Evolutionary conservation across 768 basidiomycete species (phyloP).

Genomic region (Mrakia hoshinonis): DNA sequence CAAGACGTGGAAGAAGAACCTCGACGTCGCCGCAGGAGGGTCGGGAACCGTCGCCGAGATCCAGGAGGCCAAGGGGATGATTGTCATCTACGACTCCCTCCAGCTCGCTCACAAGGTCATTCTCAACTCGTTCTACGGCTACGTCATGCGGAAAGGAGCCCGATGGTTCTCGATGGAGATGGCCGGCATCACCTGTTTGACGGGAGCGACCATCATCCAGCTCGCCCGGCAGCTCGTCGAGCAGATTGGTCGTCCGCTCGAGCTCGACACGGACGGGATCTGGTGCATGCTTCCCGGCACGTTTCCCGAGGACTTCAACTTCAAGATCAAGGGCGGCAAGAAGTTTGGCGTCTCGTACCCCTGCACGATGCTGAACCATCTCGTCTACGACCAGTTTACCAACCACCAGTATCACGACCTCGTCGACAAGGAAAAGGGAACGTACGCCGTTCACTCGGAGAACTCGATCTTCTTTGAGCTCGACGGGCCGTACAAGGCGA

Average conservation of each 20-base stretch:
- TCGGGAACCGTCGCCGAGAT: slow-evolving; percentile 71
- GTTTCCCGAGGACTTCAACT: slow-evolving; percentile 97
- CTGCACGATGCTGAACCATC: slow-evolving; percentile 98
- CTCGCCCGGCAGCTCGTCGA: slow-evolving; percentile 97
- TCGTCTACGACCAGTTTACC: slow-evolving; percentile 89
- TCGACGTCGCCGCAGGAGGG: slow-evolving; percentile 63
- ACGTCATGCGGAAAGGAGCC: slow-evolving; percentile 98
- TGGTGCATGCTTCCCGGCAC: slow-evolving; percentile 99
- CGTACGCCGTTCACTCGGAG: slow-evolving; percentile 77
- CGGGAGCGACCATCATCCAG: slow-evolving; percentile 95
- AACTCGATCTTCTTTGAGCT: slow-evolving; percentile 99
- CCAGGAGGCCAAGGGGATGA: slow-evolving; percentile 97
- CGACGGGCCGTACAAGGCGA: slow-evolving; percentile 95
- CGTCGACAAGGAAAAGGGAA: slow-evolving; percentile 65
- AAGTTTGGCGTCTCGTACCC: slow-evolving; percentile 85
- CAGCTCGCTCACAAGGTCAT: slow-evolving; percentile 99
- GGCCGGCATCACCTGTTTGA: slow-evolving; percentile 98
- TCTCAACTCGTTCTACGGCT: slow-evolving; percentile 98
- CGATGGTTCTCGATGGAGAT: slow-evolving; percentile 99
- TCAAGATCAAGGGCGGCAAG: slow-evolving; percentile 81
- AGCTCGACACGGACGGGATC: slow-evolving; percentile 97
- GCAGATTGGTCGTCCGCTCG: slow-evolving; percentile 92
- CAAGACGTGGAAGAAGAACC: slow-evolving; percentile 99
- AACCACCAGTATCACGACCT: slow-evolving; percentile 96
- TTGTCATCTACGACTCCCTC: slow-evolving; percentile 93